Conservation (phyloP, 179 eudicot species). For the Gypsophila paniculata region DNA sequence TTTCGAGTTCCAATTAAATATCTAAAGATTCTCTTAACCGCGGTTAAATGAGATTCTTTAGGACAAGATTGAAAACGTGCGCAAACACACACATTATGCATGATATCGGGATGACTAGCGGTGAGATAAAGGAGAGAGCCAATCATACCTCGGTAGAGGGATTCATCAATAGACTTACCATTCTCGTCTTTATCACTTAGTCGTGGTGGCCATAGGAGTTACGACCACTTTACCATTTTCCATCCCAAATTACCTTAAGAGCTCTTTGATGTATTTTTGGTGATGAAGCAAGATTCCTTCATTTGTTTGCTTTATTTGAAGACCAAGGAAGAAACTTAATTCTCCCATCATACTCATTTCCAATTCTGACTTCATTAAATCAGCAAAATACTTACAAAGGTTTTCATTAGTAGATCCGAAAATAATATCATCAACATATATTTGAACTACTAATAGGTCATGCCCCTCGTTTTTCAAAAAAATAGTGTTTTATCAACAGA, state of each 20-base stretch:
- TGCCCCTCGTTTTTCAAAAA: no score
- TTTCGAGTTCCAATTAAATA: neutral
- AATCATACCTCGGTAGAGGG: neutral
- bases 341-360: slow-evolving; percentile 14
- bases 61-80: neutral
- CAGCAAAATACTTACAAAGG: neutral
- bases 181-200: neutral
- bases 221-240: neutral
- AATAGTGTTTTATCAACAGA: no score
- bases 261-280: neutral
- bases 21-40: neutral
- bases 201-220: neutral
- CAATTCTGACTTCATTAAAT: neutral
- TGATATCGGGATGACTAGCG: neutral
- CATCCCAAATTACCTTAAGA: neutral
- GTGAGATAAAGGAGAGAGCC: neutral
- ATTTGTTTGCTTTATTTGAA: neutral
- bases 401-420: neutral
- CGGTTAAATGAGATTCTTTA: neutral
- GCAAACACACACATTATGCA: neutral
- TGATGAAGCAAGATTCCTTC: neutral
- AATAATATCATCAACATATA: neutral
- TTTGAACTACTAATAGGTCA: neutral
- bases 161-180: neutral
- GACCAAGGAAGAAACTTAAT: neutral